Conservation (phyloP, 2,329 filamentous ascomycete species). For the Penicillium sp. region DNA sequence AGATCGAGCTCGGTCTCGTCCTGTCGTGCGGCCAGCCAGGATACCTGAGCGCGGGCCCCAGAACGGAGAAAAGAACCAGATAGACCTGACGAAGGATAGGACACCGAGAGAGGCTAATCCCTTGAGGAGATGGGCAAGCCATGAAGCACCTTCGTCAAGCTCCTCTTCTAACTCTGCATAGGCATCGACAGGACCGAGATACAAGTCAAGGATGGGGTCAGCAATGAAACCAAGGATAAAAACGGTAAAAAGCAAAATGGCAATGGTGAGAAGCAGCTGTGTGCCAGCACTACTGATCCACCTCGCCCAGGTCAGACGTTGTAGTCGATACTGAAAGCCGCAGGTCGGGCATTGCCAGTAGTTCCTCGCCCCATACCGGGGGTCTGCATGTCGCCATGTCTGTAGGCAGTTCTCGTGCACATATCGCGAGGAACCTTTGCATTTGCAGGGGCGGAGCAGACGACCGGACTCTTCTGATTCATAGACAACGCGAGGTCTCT, state of each 20-base stretch:
- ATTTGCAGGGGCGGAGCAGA: constrained; percentile 83
- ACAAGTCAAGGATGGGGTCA: constrained; percentile 85
- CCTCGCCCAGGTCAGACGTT: constrained; percentile 68
- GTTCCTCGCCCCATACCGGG: constrained; percentile 58
- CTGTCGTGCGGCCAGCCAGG: constrained; percentile 31
- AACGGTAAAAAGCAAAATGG: constrained; percentile 65
- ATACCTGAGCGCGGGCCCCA: constrained; percentile 56
- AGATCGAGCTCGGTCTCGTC: constrained; percentile 68
- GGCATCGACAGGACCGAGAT: constrained; percentile 67
- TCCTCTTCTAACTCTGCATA: constrained; percentile 40
- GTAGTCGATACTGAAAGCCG: constrained; percentile 72
- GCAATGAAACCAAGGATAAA: constrained; percentile 87
- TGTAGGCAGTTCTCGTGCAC: constrained; percentile 88
- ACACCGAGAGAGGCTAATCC: constrained; percentile 86
- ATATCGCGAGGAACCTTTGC: constrained; percentile 87
- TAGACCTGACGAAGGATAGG: constrained; percentile 75
- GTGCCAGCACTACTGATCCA: constrained; percentile 62
- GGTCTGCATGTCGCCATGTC: constrained; percentile 72
- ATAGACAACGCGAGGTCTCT: constrained; percentile 60
- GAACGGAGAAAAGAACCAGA: constrained; percentile 66
- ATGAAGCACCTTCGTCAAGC: constrained; percentile 52
- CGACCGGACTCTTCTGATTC: constrained; percentile 71
- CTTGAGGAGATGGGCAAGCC: constrained; percentile 81
- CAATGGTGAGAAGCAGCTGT: constrained; percentile 65
- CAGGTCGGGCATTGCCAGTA: constrained; percentile 88